Base-by-base conservation (phyloP, 192 early-diverging fungal species). In the Chytriomyces confervae region DNA sequence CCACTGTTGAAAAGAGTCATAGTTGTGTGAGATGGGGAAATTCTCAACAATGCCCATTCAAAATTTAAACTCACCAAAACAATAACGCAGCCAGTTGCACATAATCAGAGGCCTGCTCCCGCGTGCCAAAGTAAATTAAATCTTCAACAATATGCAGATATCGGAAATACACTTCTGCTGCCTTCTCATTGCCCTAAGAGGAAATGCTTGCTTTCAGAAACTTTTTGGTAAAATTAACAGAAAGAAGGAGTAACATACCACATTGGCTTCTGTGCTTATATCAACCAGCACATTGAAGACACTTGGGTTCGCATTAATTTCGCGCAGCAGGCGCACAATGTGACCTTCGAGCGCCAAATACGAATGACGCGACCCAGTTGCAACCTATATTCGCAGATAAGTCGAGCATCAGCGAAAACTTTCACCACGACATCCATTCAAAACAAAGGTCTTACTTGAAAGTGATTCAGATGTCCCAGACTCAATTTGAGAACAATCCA, bases 91-190 rank as follows among this genome's bases (percentile, higher is more conserved):
- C 92, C 43, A 94, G 72, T 62, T 91, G 87, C 48, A 92, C 83
- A 81, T 89, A 94, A 61, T 94, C 91, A 0, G 90, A 86, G 10
- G 89, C 91, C 47, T 89, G 84, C 69, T 93, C 91, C 50, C 91
- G 88, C 1, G 93, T 93, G n/a, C 89, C 89, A 81, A 89, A 93
- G 57, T 92, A 90, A 43, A 93, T 86, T 18, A 94, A 79, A 74
- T 94, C 89, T 80, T 94, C 92, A 3, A 93, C 89, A 65, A 94
- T 88, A 74, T 92, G 93, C 36, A 85, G 77, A 73, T 92, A 94
- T 57, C 86, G 80, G 66, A 94, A 92, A 57, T 87, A 89, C 8
- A 90, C 62, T 24, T 94, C 91, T 51, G 79, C 80, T 47, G 75
- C 61, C 77, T 81, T 77, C 45, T 76, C 79, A n/a, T 78, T 75